Conservation (phyloP, 441 rosid genomes). For the Erysimum pusillum region DNA sequence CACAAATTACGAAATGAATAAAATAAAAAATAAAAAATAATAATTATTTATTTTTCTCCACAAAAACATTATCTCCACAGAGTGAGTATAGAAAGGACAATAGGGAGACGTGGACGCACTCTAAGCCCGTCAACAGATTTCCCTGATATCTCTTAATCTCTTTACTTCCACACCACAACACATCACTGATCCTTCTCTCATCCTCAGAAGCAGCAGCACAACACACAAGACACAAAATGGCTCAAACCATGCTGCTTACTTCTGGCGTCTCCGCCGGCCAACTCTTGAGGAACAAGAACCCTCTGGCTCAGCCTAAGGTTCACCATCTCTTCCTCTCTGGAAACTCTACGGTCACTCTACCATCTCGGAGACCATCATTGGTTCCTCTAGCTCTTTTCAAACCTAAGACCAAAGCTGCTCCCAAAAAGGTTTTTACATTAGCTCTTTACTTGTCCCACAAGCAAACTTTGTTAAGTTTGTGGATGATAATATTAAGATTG, state of each 20-base stretch:
- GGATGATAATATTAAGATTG: background rate
- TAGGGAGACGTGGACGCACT: constrained; percentile 71
- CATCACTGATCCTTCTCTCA: constrained; percentile 35
- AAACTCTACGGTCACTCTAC: constrained; percentile 47
- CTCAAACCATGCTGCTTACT: constrained; percentile 81
- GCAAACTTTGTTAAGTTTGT: background rate
- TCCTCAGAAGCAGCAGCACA: constrained; percentile 48
- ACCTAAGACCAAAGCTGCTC: constrained; percentile 78
- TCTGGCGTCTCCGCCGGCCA: constrained; percentile 66
- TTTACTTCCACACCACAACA: constrained; percentile 40
- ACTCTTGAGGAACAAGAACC: constrained; percentile 56
- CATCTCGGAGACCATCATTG: constrained; percentile 47
- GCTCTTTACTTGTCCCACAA: constrained; percentile 4
- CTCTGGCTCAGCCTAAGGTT: constrained; percentile 60
- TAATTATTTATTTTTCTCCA: constrained; percentile 27
- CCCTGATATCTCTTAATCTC: constrained; percentile 45
- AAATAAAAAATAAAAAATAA: background rate
- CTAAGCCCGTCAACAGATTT: constrained; percentile 57
- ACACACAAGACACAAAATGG: constrained; percentile 58
- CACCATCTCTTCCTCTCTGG: constrained; percentile 57
- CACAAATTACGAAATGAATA: background rate
- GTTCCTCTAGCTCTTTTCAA: constrained; percentile 76
- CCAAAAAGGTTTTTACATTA: constrained; percentile 63
- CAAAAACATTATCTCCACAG: constrained; percentile 48
- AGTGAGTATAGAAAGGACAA: constrained; percentile 10